Percentiles rank a stretch among this genome's conserved stretches.
These are phyloP conservation scores for Trichocomaceae sp. DNA, from an alignment of 2,329 filamentous ascomycete genomes.

Conservation along the genomic window DNA sequence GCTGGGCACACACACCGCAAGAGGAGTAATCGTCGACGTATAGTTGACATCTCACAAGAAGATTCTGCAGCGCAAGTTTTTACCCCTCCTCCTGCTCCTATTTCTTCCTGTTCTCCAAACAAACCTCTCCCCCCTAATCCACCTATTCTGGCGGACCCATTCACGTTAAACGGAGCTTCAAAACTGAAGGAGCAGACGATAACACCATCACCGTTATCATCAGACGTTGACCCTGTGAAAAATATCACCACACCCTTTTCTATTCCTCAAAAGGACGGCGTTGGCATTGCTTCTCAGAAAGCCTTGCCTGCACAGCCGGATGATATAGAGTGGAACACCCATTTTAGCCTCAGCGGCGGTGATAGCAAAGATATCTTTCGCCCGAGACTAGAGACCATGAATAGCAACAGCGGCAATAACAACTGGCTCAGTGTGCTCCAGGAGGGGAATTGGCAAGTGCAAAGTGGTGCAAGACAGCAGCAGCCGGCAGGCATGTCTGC, in stretches of 20 bases:
- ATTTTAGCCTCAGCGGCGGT: slow-evolving; percentile 4
- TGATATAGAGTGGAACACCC: slow-evolving; percentile 6
- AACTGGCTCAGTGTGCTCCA: slow-evolving; percentile 81
- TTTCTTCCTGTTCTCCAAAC: slow-evolving; percentile 9
- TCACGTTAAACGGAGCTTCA: neutral
- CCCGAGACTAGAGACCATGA: slow-evolving; percentile 75
- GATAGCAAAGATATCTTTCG: slow-evolving; percentile 67
- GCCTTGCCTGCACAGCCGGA: slow-evolving; percentile 6
- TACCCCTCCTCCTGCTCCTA: slow-evolving; percentile 16
- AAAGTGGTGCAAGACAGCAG: slow-evolving; percentile 7
- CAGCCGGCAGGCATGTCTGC: slow-evolving; percentile 23
- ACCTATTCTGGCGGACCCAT: slow-evolving; percentile 6
- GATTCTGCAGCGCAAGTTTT: slow-evolving; percentile 26
- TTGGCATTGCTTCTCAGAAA: neutral
- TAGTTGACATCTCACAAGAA: slow-evolving; percentile 51
- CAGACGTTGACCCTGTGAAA: slow-evolving; percentile 10
- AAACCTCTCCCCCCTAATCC: slow-evolving; percentile 8
- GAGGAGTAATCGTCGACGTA: slow-evolving; percentile 50
- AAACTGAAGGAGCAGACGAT: neutral
- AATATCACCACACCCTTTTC: neutral
- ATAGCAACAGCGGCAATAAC: slow-evolving; percentile 57
- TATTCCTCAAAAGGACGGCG: neutral
- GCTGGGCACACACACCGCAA: slow-evolving; percentile 33
- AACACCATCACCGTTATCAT: neutral
- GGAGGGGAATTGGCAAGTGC: slow-evolving; percentile 58